Conservation (phyloP, 2,329 filamentous ascomycete genomes). For the Sporothrix luriei region DNA sequence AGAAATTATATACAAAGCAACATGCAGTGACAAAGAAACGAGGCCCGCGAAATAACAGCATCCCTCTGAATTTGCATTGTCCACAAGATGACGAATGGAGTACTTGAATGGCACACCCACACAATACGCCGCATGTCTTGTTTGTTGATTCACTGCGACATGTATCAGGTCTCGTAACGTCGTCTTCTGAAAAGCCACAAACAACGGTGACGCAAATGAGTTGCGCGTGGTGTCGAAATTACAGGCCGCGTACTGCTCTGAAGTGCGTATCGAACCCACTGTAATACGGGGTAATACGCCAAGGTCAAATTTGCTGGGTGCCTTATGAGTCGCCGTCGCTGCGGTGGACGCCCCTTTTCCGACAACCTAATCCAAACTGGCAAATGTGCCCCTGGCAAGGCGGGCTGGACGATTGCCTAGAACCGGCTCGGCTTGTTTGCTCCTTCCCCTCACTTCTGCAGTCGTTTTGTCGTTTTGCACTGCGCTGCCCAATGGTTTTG, state of each 20-base stretch:
- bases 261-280: too few species aligned
- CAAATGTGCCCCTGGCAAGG: conserved; percentile 4
- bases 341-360: conserved; percentile 19
- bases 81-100: neutral
- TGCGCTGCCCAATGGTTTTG: conserved; percentile 11
- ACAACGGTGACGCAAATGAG: too few species aligned
- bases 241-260: conserved; percentile 20
- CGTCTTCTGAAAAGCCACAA: too few species aligned
- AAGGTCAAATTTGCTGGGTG: too few species aligned
- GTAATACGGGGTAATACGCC: too few species aligned
- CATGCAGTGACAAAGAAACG: neutral
- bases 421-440: neutral
- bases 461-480: neutral
- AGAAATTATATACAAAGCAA: too few species aligned
- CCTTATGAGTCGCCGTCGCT: neutral
- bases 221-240: conserved; percentile 1
- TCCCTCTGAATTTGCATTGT: neutral
- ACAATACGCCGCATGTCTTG: neutral
- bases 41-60: neutral
- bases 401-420: neutral
- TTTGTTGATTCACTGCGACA: neutral
- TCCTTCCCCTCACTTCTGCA: neutral
- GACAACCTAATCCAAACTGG: neutral
- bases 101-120: neutral
- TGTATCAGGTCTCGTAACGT: neutral